Base-by-base conservation (phyloP, 768 basidiomycete species). In the Inosperma sp. region DNA sequence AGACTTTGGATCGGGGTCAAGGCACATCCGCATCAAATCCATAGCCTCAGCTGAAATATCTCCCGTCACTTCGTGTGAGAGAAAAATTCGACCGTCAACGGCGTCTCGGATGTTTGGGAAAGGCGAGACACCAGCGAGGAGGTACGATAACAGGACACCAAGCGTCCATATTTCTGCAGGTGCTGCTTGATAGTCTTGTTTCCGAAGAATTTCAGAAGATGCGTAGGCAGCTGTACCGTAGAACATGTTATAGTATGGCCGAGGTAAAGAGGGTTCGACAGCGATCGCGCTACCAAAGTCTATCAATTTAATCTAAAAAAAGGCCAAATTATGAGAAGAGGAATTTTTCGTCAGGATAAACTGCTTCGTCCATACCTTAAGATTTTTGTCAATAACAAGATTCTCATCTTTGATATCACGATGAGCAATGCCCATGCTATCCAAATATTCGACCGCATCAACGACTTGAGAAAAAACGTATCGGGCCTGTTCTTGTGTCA, bases 361-460 rank as follows among this genome's bases (percentile, higher is more conserved):
- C 39, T 22, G 16, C n/a, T 12, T 19, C 13, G 30, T 26, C 52
- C 70, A 52, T 61, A 85, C 87, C 71, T 80, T 86, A 55, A 89
- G 74, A 55, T 86, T 70, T 65, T 69, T 72, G 68, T 88, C 88
- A 29, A 92, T 82, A 45, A 92, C 81, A 41, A 93, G 67, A 62
- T 99, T 99, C 67, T 99, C 95, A 49, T 97, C 95, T 65, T 99
- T 99, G 60, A 99, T 84, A 65, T 99, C 95, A 33, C 95, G 86
- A 66, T 99, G 95, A 0, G 87, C 83, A 58, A 98, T 88, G 22
- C 93, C 91, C 53, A 81, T 84, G 39, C 74, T 71, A 60, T 95
- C 79, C 29, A 97, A 77, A 62, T 93, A 91, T 54, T 79, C 69
- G 5, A 93, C 86, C 30, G 84, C 88, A 49, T 92, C 87, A 44